These are phyloP conservation scores for Trypanosoma cruzi DNA, from an alignment of 208 protist species.

Conservation along the genomic window DNA sequence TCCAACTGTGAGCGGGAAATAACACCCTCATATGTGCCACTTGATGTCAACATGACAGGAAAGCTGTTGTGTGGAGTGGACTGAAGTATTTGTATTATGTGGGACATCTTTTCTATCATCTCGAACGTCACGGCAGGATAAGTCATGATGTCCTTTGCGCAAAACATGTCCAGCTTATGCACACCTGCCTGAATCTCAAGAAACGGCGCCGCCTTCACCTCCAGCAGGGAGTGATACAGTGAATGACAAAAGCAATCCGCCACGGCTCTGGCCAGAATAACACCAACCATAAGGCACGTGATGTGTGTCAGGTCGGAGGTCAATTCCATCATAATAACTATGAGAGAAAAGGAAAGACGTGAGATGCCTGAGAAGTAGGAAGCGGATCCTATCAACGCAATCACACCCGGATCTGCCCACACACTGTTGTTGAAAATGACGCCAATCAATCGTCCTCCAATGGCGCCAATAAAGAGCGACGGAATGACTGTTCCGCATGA, in stretches of 20 bases:
- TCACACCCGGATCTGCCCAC: constrained; percentile 77
- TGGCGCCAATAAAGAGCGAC: constrained; percentile 56
- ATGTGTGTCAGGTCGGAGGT: constrained; percentile 86
- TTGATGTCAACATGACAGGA: constrained; percentile 60
- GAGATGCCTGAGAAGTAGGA: constrained; percentile 85
- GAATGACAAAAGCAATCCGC: constrained; percentile 76
- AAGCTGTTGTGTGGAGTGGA: constrained; percentile 85
- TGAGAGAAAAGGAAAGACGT: constrained; percentile 81
- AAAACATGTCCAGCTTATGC: constrained; percentile 56
- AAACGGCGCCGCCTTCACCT: constrained; percentile 80
- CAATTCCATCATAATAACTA: constrained; percentile 91
- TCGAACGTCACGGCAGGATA: constrained; percentile 49
- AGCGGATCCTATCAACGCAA: constrained; percentile 80
- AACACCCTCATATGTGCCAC: constrained; percentile 46
- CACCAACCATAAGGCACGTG: constrained; percentile 83
- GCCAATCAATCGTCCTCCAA: constrained; percentile 49
- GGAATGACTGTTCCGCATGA: constrained; percentile 76
- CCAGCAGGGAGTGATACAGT: constrained; percentile 78
- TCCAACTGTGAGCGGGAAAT: constrained; percentile 55
- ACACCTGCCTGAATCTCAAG: constrained; percentile 56
- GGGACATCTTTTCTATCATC: constrained; percentile 50
- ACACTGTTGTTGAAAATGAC: constrained; percentile 39
- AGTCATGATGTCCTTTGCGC: constrained; percentile 81
- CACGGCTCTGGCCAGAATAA: constrained; percentile 80
- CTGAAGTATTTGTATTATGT: constrained; percentile 52